These are phyloP conservation scores for Cladobotryum protrusum DNA, from an alignment of 2,329 filamentous ascomycete genomes.

Conservation along the genomic window DNA sequence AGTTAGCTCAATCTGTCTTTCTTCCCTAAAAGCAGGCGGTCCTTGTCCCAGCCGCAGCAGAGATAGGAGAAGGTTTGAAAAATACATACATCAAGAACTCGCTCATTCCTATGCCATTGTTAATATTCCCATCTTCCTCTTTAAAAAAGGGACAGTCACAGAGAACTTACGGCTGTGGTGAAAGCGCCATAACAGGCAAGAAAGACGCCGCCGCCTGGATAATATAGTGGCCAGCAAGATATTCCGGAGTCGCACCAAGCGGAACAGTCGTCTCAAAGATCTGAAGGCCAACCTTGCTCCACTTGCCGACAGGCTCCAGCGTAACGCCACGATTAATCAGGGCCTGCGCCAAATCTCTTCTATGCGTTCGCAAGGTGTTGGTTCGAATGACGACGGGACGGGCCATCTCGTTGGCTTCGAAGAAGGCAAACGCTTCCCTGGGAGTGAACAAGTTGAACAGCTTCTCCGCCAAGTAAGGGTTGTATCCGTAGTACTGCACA, in stretches of 20 bases:
- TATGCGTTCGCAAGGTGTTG: conserved; percentile 78
- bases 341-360: conserved; percentile 78
- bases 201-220: conserved; percentile 95
- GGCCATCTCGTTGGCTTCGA: conserved; percentile 95
- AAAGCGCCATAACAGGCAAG: conserved; percentile 94
- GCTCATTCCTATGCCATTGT: conserved; percentile 56
- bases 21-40: no score
- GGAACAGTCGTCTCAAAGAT: conserved; percentile 85
- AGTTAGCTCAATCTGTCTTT: neutral
- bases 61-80: neutral
- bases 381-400: conserved; percentile 93
- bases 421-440: conserved; percentile 93
- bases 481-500: conserved; percentile 81
- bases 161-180: conserved; percentile 58
- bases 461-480: conserved; percentile 89
- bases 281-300: conserved; percentile 96
- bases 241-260: conserved; percentile 92
- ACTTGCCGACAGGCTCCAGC: conserved; percentile 94
- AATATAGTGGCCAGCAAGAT: conserved; percentile 95
- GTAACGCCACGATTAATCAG: conserved; percentile 95
- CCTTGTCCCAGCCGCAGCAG: neutral
- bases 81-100: conserved; percentile 62
- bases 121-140: neutral
- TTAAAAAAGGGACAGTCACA: neutral
- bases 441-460: conserved; percentile 88